Percentiles rank a stretch among this genome's conserved stretches.
phyloP scores from a whole-genome alignment of 73 alveolate genomes.

The Blepharisma stoltei region DNA sequence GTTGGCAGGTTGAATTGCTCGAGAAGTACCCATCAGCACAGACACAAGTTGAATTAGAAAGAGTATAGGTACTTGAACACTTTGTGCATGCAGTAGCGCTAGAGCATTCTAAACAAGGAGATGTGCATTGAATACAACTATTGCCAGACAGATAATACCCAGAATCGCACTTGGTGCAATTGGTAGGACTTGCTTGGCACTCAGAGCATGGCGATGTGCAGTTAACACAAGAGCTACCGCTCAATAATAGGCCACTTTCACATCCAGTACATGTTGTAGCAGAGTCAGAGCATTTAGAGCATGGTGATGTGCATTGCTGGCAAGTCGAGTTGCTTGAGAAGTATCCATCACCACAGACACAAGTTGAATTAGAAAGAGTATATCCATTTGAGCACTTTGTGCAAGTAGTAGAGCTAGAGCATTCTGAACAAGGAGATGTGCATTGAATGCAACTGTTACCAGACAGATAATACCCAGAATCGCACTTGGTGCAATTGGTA shows the following conservation, averaged over 20 bases:
- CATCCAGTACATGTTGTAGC: no score
- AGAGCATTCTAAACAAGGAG: neutral
- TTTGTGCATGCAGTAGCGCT: no score
- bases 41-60: neutral
- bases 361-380: neutral
- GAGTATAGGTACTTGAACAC: neutral
- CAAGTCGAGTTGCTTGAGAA: neutral
- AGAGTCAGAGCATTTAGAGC: no score
- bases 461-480: neutral
- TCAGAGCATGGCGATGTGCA: constrained; percentile 11
- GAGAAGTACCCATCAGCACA: neutral
- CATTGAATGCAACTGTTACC: constrained; percentile 7
- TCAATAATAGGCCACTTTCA: no score
- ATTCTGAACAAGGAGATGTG: neutral
- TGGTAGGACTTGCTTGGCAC: neutral
- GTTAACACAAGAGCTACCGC: neutral
- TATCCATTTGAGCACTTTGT: neutral
- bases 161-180: neutral
- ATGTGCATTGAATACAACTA: neutral
- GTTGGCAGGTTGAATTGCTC: neutral
- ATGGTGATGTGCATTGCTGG: no score
- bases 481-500: neutral
- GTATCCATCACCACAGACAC: constrained; percentile 12
- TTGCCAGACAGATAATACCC: constrained; percentile 11
- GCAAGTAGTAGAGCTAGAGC: neutral